A percentile compares a stretch with the other conserved stretches of the same genome.
phyloP scores from a whole-genome alignment of 1,284 basidiomycete genomes.

The Ganoderma multipileum region DNA sequence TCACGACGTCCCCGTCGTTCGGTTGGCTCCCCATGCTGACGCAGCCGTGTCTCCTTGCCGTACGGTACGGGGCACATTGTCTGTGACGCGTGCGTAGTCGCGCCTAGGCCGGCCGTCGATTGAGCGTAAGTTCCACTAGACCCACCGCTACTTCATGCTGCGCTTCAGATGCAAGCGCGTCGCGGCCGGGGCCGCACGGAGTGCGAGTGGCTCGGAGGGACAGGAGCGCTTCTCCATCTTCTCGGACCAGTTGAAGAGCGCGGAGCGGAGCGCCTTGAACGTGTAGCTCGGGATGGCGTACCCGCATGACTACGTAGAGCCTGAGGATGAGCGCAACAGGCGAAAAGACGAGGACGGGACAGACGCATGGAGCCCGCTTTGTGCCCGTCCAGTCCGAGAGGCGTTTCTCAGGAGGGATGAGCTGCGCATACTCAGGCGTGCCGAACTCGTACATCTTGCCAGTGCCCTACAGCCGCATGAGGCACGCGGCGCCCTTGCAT shows the following conservation, averaged over 20 bases:
- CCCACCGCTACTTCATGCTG: constrained; percentile 55
- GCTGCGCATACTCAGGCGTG: constrained; percentile 53
- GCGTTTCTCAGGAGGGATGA: constrained; percentile 50
- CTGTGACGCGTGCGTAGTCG: constrained; percentile 21
- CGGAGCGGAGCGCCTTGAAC: constrained; percentile 52
- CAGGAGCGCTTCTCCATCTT: constrained; percentile 36
- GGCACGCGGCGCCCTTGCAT: constrained; percentile 58
- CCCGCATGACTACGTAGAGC: constrained; percentile 54
- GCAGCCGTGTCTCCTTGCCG: neutral
- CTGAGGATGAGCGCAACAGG: neutral
- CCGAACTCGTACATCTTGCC: constrained; percentile 61
- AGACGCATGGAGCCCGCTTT: constrained; percentile 57
- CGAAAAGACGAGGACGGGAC: neutral
- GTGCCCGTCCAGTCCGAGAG: constrained; percentile 59
- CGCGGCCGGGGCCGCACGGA: neutral
- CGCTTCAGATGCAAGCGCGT: constrained; percentile 26
- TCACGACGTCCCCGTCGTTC: constrained; percentile 19
- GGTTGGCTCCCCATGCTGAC: neutral
- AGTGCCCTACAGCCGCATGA: constrained; percentile 56
- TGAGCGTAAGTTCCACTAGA: constrained; percentile 48
- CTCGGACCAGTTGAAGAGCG: constrained; percentile 41
- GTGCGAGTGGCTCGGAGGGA: constrained; percentile 4
- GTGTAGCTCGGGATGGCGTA: constrained; percentile 58
- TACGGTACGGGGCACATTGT: constrained; percentile 17
- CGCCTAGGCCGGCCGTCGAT: constrained; percentile 54